Evolutionary conservation across 1,139 yeast genomes (phyloP).

Genomic region (Debaryomycetaceae sp.): DNA sequence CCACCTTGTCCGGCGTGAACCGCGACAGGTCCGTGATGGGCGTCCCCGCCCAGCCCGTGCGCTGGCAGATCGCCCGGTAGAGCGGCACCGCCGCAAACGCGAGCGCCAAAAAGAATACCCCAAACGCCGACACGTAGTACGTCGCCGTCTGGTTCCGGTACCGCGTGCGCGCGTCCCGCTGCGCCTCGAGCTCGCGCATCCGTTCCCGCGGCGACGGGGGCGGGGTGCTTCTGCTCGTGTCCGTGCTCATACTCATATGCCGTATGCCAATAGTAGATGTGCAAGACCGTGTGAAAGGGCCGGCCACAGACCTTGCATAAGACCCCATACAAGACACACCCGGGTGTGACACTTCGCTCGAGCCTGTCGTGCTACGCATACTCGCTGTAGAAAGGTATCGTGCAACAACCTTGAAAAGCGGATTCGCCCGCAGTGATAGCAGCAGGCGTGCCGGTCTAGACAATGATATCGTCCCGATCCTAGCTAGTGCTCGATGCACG

Average conservation of each 20-base stretch:
- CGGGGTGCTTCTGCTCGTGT: background rate
- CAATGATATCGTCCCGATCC: too few relatives aligned
- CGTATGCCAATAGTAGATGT: too few relatives aligned
- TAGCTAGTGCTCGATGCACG: too few relatives aligned
- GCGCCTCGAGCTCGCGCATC: constrained; percentile 6
- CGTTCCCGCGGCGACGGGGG: constrained; percentile 3
- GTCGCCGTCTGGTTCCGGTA: constrained; percentile 42
- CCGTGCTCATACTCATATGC: background rate
- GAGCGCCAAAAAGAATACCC: constrained; percentile 64
- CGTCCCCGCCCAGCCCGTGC: constrained; percentile 94
- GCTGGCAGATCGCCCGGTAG: constrained; percentile 82
- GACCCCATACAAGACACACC: too few relatives aligned
- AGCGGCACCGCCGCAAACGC: constrained; percentile 90
- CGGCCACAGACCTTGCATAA: too few relatives aligned
- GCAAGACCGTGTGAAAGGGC: too few relatives aligned
- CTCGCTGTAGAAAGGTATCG: background rate
- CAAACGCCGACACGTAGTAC: constrained; percentile 63
- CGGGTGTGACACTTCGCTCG: too few relatives aligned
- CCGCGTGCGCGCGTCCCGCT: constrained; percentile 20
- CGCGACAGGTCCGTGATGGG: constrained; percentile 78
- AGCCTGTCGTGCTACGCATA: background rate
- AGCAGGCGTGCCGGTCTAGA: too few relatives aligned
- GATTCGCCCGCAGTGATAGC: too few relatives aligned
- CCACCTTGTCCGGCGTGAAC: constrained; percentile 77
- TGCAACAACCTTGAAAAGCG: background rate